These are phyloP conservation scores for Suillus hirtellus DNA, from an alignment of 768 basidiomycete species.

Conservation along the genomic window DNA sequence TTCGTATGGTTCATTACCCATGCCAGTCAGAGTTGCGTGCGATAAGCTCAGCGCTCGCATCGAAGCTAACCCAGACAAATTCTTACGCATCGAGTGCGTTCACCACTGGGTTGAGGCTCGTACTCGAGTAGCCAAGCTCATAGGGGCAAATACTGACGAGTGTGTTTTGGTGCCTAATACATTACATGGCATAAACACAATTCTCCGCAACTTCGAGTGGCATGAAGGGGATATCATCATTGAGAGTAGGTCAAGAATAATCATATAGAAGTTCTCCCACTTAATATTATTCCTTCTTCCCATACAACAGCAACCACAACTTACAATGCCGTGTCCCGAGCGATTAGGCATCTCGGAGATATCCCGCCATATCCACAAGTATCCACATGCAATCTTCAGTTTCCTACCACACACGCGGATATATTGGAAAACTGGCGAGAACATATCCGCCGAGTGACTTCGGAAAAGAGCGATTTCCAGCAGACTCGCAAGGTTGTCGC, in stretches of 20 bases:
- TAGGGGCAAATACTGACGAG: constrained; percentile 57
- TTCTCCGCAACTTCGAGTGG: constrained; percentile 71
- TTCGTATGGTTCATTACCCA: constrained; percentile 58
- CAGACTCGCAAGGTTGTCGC: constrained; percentile 54
- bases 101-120: constrained; percentile 41
- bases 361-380: constrained; percentile 51
- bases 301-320: constrained; percentile 50
- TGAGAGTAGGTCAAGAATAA: constrained; percentile 43
- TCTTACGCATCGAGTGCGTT: constrained; percentile 42
- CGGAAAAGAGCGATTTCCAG: constrained; percentile 19
- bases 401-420: constrained; percentile 56
- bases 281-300: not conserved
- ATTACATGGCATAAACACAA: constrained; percentile 51
- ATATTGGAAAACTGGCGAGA: constrained; percentile 53
- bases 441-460: constrained; percentile 34
- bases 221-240: constrained; percentile 66
- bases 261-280: not conserved
- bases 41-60: constrained; percentile 41
- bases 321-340: constrained; percentile 54
- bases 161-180: constrained; percentile 45
- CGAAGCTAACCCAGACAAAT: constrained; percentile 60
- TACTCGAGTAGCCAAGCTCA: constrained; percentile 45
- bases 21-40: constrained; percentile 48
- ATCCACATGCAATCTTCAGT: constrained; percentile 49
- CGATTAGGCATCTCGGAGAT: constrained; percentile 56